Evolutionary conservation across 805 yeast species (phyloP).

Genomic region (Hanseniaspora taiwanica): DNA sequence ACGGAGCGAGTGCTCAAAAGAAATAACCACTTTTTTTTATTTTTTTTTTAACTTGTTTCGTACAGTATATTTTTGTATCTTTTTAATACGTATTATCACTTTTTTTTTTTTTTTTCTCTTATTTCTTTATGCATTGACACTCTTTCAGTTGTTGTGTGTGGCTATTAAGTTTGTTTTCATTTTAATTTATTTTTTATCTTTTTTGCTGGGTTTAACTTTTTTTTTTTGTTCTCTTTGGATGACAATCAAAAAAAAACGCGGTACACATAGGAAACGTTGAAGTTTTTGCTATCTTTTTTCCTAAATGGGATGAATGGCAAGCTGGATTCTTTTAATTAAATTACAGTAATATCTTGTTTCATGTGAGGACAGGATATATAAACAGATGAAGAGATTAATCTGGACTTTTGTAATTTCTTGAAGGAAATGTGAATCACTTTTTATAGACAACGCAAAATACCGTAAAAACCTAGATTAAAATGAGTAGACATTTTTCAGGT

Average conservation of each 20-base stretch:
- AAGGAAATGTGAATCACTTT: too few relatives aligned
- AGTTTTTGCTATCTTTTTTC: too few relatives aligned
- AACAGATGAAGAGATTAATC: too few relatives aligned
- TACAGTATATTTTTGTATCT: too few relatives aligned
- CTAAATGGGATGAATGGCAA: too few relatives aligned
- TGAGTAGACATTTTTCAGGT: conserved; percentile 17
- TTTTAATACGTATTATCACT: neutral
- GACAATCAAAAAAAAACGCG: too few relatives aligned
- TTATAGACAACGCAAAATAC: neutral
- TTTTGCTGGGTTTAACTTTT: neutral
- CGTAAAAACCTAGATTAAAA: neutral
- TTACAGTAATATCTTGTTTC: too few relatives aligned
- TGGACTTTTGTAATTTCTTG: too few relatives aligned
- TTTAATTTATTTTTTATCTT: neutral
- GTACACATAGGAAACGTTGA: neutral
- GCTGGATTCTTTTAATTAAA: too few relatives aligned
- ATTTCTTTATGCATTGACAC: neutral
- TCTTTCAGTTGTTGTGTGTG: neutral
- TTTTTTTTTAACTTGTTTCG: too few relatives aligned
- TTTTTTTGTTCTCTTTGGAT: neutral
- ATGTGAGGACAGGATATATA: too few relatives aligned
- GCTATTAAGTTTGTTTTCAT: neutral
- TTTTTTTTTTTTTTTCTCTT: neutral
- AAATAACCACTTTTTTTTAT: too few relatives aligned
- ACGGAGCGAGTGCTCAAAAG: neutral